phyloP scores from a whole-genome alignment of 2,329 filamentous ascomycete genomes.

The Fusarium ambrosium region DNA sequence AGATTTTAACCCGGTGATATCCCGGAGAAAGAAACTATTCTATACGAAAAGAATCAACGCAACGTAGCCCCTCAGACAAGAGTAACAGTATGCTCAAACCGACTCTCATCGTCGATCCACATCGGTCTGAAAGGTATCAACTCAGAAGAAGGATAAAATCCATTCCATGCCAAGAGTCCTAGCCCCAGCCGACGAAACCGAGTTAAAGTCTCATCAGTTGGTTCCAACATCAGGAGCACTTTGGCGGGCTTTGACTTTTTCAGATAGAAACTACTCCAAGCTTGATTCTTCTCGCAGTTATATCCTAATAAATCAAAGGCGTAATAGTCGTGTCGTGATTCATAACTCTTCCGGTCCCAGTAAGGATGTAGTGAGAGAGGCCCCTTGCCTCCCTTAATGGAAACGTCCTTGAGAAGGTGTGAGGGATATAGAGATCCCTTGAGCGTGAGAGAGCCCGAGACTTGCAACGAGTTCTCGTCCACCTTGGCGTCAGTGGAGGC shows the following conservation, averaged over 20 bases:
- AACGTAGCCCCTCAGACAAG: neutral
- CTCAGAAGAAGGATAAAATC: neutral
- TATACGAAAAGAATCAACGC: neutral
- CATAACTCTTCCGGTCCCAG: neutral
- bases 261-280: neutral
- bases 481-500: neutral
- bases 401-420: neutral
- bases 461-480: neutral
- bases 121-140: neutral
- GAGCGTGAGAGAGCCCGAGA: neutral
- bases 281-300: neutral
- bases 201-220: neutral
- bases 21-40: neutral
- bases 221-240: neutral
- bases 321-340: neutral
- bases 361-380: neutral
- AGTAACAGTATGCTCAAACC: neutral
- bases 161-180: neutral
- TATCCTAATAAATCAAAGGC: neutral
- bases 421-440: neutral
- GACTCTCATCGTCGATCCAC: neutral
- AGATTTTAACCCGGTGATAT: neutral
- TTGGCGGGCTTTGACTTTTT: neutral
- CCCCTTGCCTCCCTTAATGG: neutral
- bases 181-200: neutral